A percentile compares a stretch with the other conserved stretches of the same genome.
These are phyloP conservation scores for Arthrobotrys iridis DNA, from an alignment of 2,329 filamentous ascomycete genomes.

Conservation along the genomic window DNA sequence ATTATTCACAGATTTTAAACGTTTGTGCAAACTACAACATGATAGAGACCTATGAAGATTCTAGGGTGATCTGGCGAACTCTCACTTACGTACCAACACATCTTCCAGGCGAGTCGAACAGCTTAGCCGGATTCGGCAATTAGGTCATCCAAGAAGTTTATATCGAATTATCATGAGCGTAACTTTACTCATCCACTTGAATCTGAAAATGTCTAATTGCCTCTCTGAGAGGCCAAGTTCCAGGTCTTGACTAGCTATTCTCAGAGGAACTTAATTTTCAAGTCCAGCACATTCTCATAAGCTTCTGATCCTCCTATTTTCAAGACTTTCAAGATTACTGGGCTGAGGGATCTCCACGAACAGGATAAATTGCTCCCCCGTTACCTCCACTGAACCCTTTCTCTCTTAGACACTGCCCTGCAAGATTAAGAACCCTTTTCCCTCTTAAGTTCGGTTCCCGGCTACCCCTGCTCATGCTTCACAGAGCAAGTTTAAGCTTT, in stretches of 20 bases:
- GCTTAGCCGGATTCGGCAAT: neutral
- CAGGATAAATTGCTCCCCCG: too few species aligned
- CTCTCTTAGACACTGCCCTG: too few species aligned
- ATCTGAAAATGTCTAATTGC: neutral
- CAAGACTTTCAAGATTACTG: neutral
- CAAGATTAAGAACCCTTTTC: neutral
- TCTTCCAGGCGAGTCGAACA: neutral
- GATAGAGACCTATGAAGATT: too few species aligned
- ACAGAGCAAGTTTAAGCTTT: neutral
- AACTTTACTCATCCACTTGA: neutral
- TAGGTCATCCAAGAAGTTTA: neutral
- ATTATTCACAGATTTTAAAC: too few species aligned
- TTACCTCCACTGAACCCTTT: neutral
- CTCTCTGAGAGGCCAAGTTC: neutral
- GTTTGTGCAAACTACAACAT: too few species aligned
- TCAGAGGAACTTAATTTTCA: neutral
- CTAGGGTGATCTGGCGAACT: too few species aligned
- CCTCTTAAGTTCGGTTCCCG: neutral
- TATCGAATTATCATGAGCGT: neutral
- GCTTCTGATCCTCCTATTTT: neutral
- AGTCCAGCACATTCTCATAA: neutral
- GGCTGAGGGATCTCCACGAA: neutral
- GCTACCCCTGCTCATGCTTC: neutral
- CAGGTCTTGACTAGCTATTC: neutral
- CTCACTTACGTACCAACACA: too few species aligned